Evolutionary conservation across 768 basidiomycete species (phyloP).

Genomic region (Atractiella rhizophila): DNA sequence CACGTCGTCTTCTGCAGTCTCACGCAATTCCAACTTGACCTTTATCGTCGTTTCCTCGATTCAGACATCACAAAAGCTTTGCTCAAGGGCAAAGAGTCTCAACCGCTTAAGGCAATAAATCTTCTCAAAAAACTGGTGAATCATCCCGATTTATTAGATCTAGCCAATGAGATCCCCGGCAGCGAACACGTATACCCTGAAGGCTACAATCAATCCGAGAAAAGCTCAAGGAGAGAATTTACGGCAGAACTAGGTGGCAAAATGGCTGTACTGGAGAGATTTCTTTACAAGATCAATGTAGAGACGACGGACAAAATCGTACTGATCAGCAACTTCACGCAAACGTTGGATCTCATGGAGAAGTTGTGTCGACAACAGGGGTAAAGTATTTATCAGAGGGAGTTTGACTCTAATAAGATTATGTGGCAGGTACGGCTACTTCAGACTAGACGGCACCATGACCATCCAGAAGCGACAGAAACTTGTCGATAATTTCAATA

Average conservation of each 20-base stretch:
- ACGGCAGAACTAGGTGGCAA: constrained; percentile 13
- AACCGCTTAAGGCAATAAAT: constrained; percentile 57
- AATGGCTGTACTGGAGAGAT: constrained; percentile 17
- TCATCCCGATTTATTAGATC: constrained; percentile 47
- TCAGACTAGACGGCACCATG: constrained; percentile 16
- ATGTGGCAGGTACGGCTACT: constrained; percentile 6
- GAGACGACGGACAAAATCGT: constrained; percentile 82
- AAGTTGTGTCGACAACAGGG: constrained; percentile 17
- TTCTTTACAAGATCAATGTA: constrained; percentile 37
- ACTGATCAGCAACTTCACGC: constrained; percentile 81
- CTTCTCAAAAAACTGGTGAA: constrained; percentile 78
- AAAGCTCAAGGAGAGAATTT: constrained; percentile 9
- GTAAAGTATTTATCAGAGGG: neutral
- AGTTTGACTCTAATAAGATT: neutral
- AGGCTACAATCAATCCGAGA: constrained; percentile 14
- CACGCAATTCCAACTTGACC: constrained; percentile 50
- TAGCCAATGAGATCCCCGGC: constrained; percentile 22
- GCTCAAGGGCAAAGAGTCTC: constrained; percentile 40
- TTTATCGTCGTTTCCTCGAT: constrained; percentile 52
- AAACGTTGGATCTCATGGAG: constrained; percentile 76
- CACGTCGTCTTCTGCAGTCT: constrained; percentile 83
- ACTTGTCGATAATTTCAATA: constrained; percentile 74
- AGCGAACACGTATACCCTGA: constrained; percentile 10
- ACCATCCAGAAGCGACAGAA: constrained; percentile 44
- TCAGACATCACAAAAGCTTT: constrained; percentile 48